Conservation (phyloP, 345 rosid genomes). For the Salix brachista region DNA sequence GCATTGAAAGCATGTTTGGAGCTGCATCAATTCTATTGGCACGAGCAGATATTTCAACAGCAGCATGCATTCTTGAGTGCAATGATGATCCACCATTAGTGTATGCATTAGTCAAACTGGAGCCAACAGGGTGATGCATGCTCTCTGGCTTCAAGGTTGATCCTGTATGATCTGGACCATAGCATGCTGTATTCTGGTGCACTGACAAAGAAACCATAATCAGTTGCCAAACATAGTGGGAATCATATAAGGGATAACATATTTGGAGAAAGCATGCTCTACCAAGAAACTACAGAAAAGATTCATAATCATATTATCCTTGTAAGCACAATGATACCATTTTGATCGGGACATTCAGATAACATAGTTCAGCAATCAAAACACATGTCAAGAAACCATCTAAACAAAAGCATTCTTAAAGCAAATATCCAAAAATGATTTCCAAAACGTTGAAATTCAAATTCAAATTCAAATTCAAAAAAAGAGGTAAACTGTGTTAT, state of each 20-base stretch:
- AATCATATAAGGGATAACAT: not conserved
- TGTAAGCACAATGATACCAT: not conserved
- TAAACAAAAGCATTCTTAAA: not conserved
- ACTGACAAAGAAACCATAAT: constrained; percentile 38
- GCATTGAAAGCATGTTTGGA: constrained; percentile 58
- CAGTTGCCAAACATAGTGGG: constrained; percentile 10
- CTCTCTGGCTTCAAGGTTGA: constrained; percentile 51
- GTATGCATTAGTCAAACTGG: constrained; percentile 54
- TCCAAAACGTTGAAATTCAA: not conserved
- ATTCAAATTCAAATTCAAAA: no score
- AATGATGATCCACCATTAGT: constrained; percentile 65
- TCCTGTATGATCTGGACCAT: constrained; percentile 52
- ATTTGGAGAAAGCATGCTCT: not conserved
- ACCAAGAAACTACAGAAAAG: not conserved
- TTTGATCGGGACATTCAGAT: not conserved
- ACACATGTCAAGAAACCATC: not conserved
- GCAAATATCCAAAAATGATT: not conserved
- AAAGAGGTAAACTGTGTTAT: not conserved
- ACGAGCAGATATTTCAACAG: constrained; percentile 67
- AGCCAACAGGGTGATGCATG: constrained; percentile 49
- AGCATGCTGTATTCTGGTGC: constrained; percentile 60
- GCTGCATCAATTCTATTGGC: constrained; percentile 57
- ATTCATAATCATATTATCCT: not conserved
- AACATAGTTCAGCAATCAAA: not conserved
- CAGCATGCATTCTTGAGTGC: constrained; percentile 52